phyloP scores from a whole-genome alignment of 306 rosid species.

The Gynostemma pentaphyllum region DNA sequence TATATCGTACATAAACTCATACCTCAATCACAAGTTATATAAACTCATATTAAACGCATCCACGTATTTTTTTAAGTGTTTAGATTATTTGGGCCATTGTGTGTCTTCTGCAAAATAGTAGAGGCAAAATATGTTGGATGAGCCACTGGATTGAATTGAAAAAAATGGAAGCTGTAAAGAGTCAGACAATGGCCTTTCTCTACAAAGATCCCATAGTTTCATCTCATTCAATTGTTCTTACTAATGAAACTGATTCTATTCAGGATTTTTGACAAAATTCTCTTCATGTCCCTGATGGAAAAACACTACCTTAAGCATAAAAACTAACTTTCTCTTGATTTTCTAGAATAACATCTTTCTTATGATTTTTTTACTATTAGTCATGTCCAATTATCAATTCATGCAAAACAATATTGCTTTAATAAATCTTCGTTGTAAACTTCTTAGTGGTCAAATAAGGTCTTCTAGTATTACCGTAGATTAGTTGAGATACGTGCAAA shows the following conservation, averaged over 20 bases:
- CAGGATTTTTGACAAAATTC: not conserved
- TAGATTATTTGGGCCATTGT: too few relatives aligned
- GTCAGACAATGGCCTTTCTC: not conserved
- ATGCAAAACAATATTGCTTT: not conserved
- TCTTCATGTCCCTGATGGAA: not conserved
- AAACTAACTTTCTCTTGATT: not conserved
- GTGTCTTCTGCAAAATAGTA: too few relatives aligned
- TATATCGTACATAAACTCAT: too few relatives aligned
- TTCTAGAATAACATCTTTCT: not conserved
- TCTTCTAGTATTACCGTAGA: too few relatives aligned
- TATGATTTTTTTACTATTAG: not conserved
- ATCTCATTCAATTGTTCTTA: not conserved
- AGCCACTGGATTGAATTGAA: not conserved
- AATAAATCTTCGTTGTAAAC: too few relatives aligned
- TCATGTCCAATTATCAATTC: not conserved
- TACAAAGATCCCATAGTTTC: not conserved
- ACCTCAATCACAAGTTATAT: too few relatives aligned
- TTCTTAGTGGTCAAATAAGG: too few relatives aligned
- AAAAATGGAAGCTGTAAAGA: not conserved
- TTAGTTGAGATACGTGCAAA: too few relatives aligned
- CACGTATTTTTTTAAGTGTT: too few relatives aligned
- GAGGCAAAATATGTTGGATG: too few relatives aligned
- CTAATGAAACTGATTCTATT: not conserved
- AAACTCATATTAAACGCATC: too few relatives aligned
- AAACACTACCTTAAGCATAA: not conserved